These are phyloP conservation scores for Aspergillus fijiensis DNA, from an alignment of 2,329 filamentous ascomycete genomes.

Conservation along the genomic window DNA sequence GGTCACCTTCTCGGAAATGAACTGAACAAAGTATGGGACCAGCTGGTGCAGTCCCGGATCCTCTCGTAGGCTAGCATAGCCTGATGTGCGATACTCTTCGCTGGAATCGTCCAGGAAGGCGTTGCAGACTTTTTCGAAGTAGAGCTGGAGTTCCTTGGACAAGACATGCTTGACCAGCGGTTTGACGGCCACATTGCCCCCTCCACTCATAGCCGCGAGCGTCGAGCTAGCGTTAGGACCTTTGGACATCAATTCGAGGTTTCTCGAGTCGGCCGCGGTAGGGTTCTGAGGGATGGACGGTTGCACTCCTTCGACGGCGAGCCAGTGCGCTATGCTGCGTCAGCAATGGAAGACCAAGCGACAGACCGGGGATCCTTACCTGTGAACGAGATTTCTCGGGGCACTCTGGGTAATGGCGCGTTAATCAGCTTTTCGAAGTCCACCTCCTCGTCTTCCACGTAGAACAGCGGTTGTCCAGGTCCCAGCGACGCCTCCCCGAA, in stretches of 20 bases:
- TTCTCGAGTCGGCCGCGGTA: constrained; percentile 76
- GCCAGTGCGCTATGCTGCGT: constrained; percentile 76
- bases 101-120: constrained; percentile 86
- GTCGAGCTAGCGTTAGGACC: constrained; percentile 84
- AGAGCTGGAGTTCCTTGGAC: constrained; percentile 91
- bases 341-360: not conserved
- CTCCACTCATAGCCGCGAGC: constrained; percentile 77
- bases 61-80: constrained; percentile 77
- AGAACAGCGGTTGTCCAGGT: constrained; percentile 90
- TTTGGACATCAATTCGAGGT: constrained; percentile 84
- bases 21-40: constrained; percentile 93
- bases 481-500: constrained; percentile 94
- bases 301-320: constrained; percentile 95
- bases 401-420: constrained; percentile 89
- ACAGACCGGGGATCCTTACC: constrained; percentile 51
- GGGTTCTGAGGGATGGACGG: constrained; percentile 96
- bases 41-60: constrained; percentile 95
- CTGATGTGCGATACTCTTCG: constrained; percentile 82
- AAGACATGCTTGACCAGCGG: constrained; percentile 94
- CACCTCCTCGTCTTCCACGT: constrained; percentile 96
- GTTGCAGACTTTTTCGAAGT: constrained; percentile 91
- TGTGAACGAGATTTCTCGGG: constrained; percentile 87
- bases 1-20: constrained; percentile 92
- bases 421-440: constrained; percentile 99
- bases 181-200: constrained; percentile 79